Base-by-base conservation (phyloP, 129 eudicot genomes). In the Chrysanthemum seticuspe region DNA sequence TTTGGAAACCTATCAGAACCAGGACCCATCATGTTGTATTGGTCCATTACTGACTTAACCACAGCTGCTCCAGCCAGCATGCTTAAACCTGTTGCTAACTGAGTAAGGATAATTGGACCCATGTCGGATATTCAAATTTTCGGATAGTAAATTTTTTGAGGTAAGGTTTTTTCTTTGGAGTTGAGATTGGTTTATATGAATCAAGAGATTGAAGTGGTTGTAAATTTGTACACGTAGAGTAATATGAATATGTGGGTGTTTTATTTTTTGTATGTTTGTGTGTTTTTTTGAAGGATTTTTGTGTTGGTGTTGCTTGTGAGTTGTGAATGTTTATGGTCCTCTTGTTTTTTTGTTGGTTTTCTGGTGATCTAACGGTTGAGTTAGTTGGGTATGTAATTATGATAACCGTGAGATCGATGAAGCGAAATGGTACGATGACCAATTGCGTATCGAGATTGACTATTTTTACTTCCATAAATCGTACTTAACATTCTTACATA, bases 1-100 rank as follows among this genome's bases (percentile, higher is more conserved):
- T 65, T 65, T 44, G 54, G 70, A 23, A 75, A 68, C 74, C 80
- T 79, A 9, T 44, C 70, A 40, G 70, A 65, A 11, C 70, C 54
- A 13, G 70, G 70, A 1, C 70, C 70, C 70, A 65, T 65, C 70
- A 65, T 65, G 29, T 19, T n/a, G 29, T 65, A 36, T 16, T 65
- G 70, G 54, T 65, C 70, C 70, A 65, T 40, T 0, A 65, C 70
- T 9, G 70, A 65, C 29, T 65, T 65, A 16, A 65, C 18, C 27
- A 65, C 25, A 2, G 54, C 70, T 44, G 70, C 70, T 36, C 70
- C 70, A 21, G 70, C 70, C 45, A 65, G 10, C 70, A 65, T 65
- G 70, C 70, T 65, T 3, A 65, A 16, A 16, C 70, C 52, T 13
- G 67, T 62, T 29, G 67, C 67, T 62, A 62, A 31, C 21, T 62